Conservation (phyloP, 1,284 basidiomycete species). For the Ganoderma multipileum region DNA sequence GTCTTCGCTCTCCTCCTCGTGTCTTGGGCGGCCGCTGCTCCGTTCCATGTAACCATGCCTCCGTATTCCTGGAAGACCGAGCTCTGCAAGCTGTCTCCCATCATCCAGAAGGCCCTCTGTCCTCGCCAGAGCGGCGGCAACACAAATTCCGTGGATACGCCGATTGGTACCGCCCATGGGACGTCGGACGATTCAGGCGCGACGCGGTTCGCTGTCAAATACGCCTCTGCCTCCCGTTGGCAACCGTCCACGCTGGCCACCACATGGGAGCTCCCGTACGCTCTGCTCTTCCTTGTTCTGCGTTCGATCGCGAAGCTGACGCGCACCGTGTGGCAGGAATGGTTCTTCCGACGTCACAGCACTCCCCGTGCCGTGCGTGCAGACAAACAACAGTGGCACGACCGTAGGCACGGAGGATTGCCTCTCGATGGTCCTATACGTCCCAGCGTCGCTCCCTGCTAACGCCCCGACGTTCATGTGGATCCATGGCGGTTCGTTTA, state of each 20-base stretch:
- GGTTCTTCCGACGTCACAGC: slow-evolving; percentile 56
- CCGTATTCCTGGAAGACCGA: slow-evolving; percentile 37
- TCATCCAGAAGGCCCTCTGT: slow-evolving; percentile 49
- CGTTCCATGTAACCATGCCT: slow-evolving; percentile 40
- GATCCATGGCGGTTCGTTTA: slow-evolving; percentile 89
- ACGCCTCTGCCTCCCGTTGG: slow-evolving; percentile 70
- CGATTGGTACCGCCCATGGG: slow-evolving; percentile 63
- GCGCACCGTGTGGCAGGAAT: slow-evolving; percentile 46
- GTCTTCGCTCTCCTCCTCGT: slow-evolving; percentile 44
- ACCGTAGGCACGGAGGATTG: slow-evolving; percentile 74
- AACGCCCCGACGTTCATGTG: slow-evolving; percentile 68
- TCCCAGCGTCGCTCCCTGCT: slow-evolving; percentile 54
- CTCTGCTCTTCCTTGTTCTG: slow-evolving; percentile 5
- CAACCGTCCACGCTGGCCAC: slow-evolving; percentile 57
- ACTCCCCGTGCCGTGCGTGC: slow-evolving; percentile 77
- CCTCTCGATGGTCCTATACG: slow-evolving; percentile 77
- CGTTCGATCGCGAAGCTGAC: slow-evolving; percentile 8
- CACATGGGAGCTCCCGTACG: slow-evolving; percentile 66
- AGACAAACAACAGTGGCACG: slow-evolving; percentile 50
- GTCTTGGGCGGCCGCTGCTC: slow-evolving; percentile 37
- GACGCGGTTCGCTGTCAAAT: slow-evolving; percentile 66
- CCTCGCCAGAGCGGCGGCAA: slow-evolving; percentile 40
- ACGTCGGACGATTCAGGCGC: slow-evolving; percentile 54
- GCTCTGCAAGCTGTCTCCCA: slow-evolving; percentile 53
- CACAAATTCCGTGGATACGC: slow-evolving; percentile 48